Evolutionary conservation across 1,284 basidiomycete species (phyloP), one percentile per base, ranked within the genome.

Genomic region (Cronartium quercuum): DNA sequence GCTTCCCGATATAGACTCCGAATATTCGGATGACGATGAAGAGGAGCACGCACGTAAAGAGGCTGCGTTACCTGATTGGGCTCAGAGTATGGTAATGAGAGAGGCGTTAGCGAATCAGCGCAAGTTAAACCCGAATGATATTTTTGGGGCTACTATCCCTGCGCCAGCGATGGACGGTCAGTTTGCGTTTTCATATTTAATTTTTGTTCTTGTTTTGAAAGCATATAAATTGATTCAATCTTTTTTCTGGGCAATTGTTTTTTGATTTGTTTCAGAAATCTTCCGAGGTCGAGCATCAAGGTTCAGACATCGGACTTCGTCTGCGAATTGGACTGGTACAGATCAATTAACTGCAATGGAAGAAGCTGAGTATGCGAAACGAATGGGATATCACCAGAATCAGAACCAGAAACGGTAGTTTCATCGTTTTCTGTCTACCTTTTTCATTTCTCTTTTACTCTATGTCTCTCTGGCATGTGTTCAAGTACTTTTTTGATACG

Each of bases 11-110:
- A 92, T 95, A 79, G 90, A 92, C 78, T 93, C 91, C 82, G 94
- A 96, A 83, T 96, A 96, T 82, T 95, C 92, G 2, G 91, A 96
- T 82, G 94, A 92, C 3, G 94, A 93, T 65, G 91, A 95, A 79
- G 91, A 93, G 80, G 87, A 88, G 79, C 87, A 89, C 29, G 85
- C 85, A 63, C 85, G 86, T 76, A 88, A 88, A 40, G 88, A 88
- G 78, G 87, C 90, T 77, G 75, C 77, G 81, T 88, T 86, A 77
- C 93, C 88, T 3, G 85, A 86, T 21, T 97, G 94, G 94, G 91
- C 93, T 5, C 91, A 94, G 81, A 92, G 91, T 35, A 92, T 93
- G 15, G 89, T 90, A 79, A 85, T 97, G 40, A 85, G 87, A 38
- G 85, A 88, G 68, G 90, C 90, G 2, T 85, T 97, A 76, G 85